Evolutionary conservation across 2,329 filamentous ascomycete genomes (phyloP), one percentile per base, ranked within the genome.

Genomic region (Fusarium dimerum): DNA sequence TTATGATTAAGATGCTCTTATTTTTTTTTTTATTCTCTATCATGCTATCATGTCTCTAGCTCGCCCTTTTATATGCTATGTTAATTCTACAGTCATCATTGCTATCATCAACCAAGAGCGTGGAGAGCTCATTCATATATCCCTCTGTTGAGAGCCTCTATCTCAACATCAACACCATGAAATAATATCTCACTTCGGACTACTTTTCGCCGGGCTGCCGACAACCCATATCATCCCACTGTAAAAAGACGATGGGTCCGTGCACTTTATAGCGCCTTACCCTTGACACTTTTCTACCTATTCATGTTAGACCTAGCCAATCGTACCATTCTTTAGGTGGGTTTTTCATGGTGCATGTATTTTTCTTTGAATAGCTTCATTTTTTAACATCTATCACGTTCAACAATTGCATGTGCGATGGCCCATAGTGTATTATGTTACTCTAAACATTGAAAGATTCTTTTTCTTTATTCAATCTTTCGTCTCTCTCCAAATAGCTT

Each of bases 301-400:
- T n/a, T n/a, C n/a, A 26, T 26, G 20, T 15, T 36, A 36, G 11
- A 36, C 32, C 32, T 9, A 12, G 32, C 32, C n/a, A 30, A 41
- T 40, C 32, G 32, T 12, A 36, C 32, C 32, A 36, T 11, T n/a
- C n/a, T n/a, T n/a, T 15, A 36, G 13, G 41, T 56, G 40, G 47
- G 54, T 49, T 61, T 63, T 56, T 55, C 54, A 36, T 12, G 32
- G 32, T 36, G 32, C 5, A 9, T 36, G 32, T 36, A 36, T 36
- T 36, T 36, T 36, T 36, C 32, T 36, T 26, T 54, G 51, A 50
- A 62, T 61, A 60, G 60, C 60, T 60, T 62, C 60, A 62, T 45
- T 41, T n/a, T 42, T 44, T 36, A n/a, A 54, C 45, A 46, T 50
- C 44, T 45, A 40, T 49, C 45, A 45, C 48, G 38, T 29, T 26